Evolutionary conservation across 2,329 filamentous ascomycete species (phyloP).

Genomic region (Drechslerella dactyloides): DNA sequence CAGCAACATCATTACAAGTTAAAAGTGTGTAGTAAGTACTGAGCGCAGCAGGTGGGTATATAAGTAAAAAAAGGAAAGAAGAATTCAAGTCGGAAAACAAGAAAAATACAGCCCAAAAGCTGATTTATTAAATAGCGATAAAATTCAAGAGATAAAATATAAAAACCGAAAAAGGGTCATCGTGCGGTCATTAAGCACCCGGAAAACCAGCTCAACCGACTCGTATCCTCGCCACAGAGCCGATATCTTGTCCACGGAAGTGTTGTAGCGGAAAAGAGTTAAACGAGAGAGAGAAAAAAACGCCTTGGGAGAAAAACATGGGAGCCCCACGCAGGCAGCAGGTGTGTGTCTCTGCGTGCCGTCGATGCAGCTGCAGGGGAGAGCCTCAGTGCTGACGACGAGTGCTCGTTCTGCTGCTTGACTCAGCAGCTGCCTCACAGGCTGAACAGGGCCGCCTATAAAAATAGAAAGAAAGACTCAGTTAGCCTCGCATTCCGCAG

Average conservation of each 20-base stretch:
- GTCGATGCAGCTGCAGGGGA: neutral
- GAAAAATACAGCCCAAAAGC: slow-evolving; percentile 4
- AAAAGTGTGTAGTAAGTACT: neutral
- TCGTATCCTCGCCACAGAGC: neutral
- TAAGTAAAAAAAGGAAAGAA: too few species aligned
- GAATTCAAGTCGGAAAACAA: neutral
- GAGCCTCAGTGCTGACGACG: slow-evolving; percentile 25
- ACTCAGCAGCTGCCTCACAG: slow-evolving; percentile 25
- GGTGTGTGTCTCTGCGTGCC: neutral
- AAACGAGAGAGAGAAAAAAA: neutral
- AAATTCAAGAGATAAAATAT: neutral
- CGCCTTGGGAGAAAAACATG: neutral
- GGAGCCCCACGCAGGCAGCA: neutral
- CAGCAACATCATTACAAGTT: neutral
- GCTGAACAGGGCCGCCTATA: slow-evolving; percentile 49
- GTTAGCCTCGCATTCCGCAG: slow-evolving; percentile 18
- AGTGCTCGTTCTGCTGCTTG: slow-evolving; percentile 1
- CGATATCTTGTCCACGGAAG: neutral
- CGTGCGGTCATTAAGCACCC: slow-evolving; percentile 7
- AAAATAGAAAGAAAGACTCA: slow-evolving; percentile 40
- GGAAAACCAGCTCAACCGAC: too few species aligned
- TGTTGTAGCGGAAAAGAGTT: neutral
- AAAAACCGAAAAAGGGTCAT: slow-evolving; percentile 15
- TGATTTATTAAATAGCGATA: neutral
- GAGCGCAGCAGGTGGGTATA: too few species aligned